Evolutionary conservation across 2,329 filamentous ascomycete genomes (phyloP), one percentile per base, ranked within the genome.

Genomic region (Aspergillus latus): DNA sequence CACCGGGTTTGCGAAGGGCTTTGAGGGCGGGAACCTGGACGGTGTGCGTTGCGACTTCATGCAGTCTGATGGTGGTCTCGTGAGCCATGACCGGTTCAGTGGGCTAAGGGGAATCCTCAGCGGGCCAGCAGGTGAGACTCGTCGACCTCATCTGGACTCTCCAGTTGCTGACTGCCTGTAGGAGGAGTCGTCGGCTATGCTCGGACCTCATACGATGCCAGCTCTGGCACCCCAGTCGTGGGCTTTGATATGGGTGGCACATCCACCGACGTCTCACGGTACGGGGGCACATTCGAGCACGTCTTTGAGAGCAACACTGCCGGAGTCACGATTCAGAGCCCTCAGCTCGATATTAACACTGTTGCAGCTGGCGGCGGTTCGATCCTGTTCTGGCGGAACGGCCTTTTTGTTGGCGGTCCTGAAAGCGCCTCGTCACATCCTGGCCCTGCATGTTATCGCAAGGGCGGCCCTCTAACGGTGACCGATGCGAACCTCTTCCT

Each of bases 161-260:
- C n/a, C 21, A 26, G 13, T 16, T 43, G 26, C 37, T 42, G 15
- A 50, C 11, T 7, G 2, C 28, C 3, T 16, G 3, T n/a, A 21
- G 92, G 92, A 40, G 92, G 92, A 43, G 92, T 97, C 0, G 92
- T 97, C 0, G 92, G 92, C 3, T 96, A 96, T 71, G 92, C 92
- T 15, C 85, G 93, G 15, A 97, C 92, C 0, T 93, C 89, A 1
- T 97, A 93, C 70, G 92, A 97, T 62, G 82, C 87, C 0, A 80
- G 88, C 51, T 94, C 90, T 2, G 89, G 86, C 67, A 90, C 84
- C 0, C 91, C 92, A 0, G 89, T 97, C 3, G 96, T 97, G 66
- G 92, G 92, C 0, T 97, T 97, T 67, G 92, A 97, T 65, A 97
- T 97, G 92, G 91, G 91, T 36, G 92, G 92, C 7, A 97, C 92